Base-by-base conservation (phyloP, 139 green algal species). In the Tetraselmis striata region DNA sequence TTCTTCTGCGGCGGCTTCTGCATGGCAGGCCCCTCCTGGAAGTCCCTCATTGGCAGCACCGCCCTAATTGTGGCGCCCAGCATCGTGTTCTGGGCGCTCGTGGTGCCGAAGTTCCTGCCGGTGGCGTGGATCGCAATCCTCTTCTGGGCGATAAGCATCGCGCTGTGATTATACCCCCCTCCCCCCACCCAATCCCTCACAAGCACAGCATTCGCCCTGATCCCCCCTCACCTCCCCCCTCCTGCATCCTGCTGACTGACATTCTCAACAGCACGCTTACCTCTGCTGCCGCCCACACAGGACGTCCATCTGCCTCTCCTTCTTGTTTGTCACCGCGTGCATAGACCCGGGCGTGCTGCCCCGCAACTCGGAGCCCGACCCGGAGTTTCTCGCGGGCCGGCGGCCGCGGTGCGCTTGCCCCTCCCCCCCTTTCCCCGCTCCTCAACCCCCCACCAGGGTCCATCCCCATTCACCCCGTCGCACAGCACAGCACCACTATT, bases 301-400 rank as follows among this genome's bases (percentile, higher is more conserved):
- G 28, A 5, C 22, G 28, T 58, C 26, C 28, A 79, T 91, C 29
- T 86, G 85, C 1, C 18, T 95, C 0, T 45, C 82, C 59, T 92
- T 92, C 79, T 86, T 98, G 45, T 87, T 90, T 30, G 79, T 91
- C 59, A 98, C 96, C 2, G 92, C 92, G 0, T 91, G 92, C 82
- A 86, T 89, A 1, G 96, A 99, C 81, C 96, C 96, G 0, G 96
- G 96, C 2, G 95, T 98, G 79, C 89, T 98, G 31, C 95, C 95
- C 0, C 87, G 96, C 1, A 90, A 94, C 32, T 18, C 86, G 81
- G 84, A 93, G 45, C 86, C 85, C 0, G 93, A 97, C 31, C 85
- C 92, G 25, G 93, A 97, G 80, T 94, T 89, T 83, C 86, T 92
- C 29, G 80, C 59, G 2, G 89, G 82, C 2, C 30, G 83, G 28